These are phyloP conservation scores for Henckelia pumila DNA, from an alignment of 257 asterid genomes.

Conservation along the genomic window DNA sequence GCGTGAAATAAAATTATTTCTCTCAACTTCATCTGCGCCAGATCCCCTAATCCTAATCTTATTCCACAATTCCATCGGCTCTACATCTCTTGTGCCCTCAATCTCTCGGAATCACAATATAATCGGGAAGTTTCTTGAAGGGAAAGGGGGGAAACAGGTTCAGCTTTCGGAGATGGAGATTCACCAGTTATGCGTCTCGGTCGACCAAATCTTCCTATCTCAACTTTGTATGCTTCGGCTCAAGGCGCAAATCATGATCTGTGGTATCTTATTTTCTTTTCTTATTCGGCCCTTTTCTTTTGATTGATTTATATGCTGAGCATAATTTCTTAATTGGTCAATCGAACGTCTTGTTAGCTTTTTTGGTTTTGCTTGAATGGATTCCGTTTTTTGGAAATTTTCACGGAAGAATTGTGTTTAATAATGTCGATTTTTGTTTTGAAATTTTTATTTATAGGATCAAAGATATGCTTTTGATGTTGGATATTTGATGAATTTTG, in stretches of 20 bases:
- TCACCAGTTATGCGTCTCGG: conserved; percentile 88
- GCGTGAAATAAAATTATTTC: too few relatives aligned
- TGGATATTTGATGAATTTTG: neutral
- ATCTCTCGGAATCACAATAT: too few relatives aligned
- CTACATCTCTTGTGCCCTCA: too few relatives aligned
- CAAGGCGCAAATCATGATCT: conserved; percentile 75
- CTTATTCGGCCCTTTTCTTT: neutral
- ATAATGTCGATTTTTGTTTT: neutral
- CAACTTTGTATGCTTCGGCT: conserved; percentile 69
- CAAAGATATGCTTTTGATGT: neutral
- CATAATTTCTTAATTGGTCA: neutral
- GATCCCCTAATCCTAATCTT: too few relatives aligned
- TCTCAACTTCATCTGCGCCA: too few relatives aligned
- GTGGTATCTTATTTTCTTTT: conserved; percentile 42
- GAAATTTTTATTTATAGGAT: neutral
- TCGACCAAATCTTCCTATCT: conserved; percentile 72
- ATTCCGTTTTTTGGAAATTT: neutral
- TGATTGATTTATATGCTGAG: too few relatives aligned
- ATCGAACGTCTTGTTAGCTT: too few relatives aligned
- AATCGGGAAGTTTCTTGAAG: conserved; percentile 66
- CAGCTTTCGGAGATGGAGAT: conserved; percentile 94
- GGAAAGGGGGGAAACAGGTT: conserved; percentile 89
- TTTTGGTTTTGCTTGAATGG: neutral
- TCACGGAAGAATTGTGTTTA: neutral
- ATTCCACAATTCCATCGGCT: too few relatives aligned